Base-by-base conservation (phyloP, 306 rosid species). In the Castanopsis chinensis region DNA sequence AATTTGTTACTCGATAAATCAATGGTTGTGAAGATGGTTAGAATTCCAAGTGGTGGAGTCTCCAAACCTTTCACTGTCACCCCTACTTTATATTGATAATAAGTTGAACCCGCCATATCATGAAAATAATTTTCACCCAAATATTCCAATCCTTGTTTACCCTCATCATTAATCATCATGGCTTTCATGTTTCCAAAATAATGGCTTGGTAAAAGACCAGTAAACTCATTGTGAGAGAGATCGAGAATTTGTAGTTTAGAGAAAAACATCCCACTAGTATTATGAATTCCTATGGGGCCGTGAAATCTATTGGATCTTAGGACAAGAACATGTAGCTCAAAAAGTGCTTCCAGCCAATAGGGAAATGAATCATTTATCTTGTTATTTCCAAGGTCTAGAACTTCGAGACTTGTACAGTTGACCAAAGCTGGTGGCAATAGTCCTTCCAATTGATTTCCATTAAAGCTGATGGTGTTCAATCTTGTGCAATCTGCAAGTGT, bases 311-410 rank as follows among this genome's bases (percentile, higher is more conserved):
- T 87, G 23, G 84, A 74, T 6, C 85, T 20, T 49, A 89, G 74
- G 23, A 70, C 28, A 17, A 89, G 88, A 61, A 83, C 82, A 14
- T 68, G 84, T 5, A 85, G 79, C 27, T 65, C 14, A 1, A 30
- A 69, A 1, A 85, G 78, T 30, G 60, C 30, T 67, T 71, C 82
- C 61, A 89, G 59, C 87, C 89, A 85, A 41, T 12, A 5, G 2
- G 82, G 90, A 79, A 85, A 84, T 18, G 57, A 18, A 9, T 77
- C 89, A 1, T 71, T 72, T 25, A 89, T 52, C 19, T 32, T 35
- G 69, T 86, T 89, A 6, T 76, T 37, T 45, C 86, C 90, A 53
- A 89, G 32, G 71, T 87, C 87, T 21, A 89, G 35, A 79, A 86
- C 56, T 74, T 83, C 20, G 1, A 89, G 74, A 0, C 1, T 0